A percentile compares a stretch with the other conserved stretches of the same genome.
Conservation (phyloP, 768 basidiomycete genomes). For the Phaeolepiota aurea region DNA sequence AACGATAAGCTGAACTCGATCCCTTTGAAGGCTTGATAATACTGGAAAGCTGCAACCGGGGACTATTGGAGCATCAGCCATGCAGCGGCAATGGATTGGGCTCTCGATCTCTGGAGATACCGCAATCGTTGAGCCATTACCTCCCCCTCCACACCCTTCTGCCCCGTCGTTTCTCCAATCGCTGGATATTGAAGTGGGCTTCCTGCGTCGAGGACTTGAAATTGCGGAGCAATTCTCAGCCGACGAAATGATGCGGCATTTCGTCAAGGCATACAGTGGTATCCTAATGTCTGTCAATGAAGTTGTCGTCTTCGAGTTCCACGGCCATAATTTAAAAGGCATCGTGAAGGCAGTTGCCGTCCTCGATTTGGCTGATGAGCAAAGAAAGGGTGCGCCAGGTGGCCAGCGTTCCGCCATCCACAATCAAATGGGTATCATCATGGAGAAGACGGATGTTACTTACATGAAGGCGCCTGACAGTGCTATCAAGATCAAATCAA, state of each 20-base stretch:
- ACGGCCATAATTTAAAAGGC: constrained; percentile 75
- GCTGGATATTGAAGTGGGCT: constrained; percentile 74
- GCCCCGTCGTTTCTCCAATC: constrained; percentile 63
- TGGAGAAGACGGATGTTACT: constrained; percentile 88
- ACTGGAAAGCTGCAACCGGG: constrained; percentile 64
- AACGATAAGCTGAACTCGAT: not conserved
- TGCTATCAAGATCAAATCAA: constrained; percentile 84
- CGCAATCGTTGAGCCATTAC: constrained; percentile 61
- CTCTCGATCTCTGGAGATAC: constrained; percentile 72
- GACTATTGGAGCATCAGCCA: constrained; percentile 63
- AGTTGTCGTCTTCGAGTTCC: constrained; percentile 79
- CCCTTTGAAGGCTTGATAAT: constrained; percentile 68
- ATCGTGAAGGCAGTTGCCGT: constrained; percentile 50
- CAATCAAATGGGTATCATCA: constrained; percentile 60
- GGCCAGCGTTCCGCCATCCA: constrained; percentile 17
- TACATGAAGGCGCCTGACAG: constrained; percentile 80
- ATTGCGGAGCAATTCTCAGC: constrained; percentile 69
- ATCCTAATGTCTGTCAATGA: constrained; percentile 64
- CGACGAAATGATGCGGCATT: constrained; percentile 75
- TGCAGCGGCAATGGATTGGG: constrained; percentile 86
- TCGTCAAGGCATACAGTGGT: constrained; percentile 68
- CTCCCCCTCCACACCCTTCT: constrained; percentile 37
- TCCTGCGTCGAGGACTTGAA: constrained; percentile 44
- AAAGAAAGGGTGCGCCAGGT: constrained; percentile 31
- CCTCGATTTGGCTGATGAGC: constrained; percentile 56